Conservation (phyloP, 1,284 basidiomycete genomes). For the Sporisorium reilianum region DNA sequence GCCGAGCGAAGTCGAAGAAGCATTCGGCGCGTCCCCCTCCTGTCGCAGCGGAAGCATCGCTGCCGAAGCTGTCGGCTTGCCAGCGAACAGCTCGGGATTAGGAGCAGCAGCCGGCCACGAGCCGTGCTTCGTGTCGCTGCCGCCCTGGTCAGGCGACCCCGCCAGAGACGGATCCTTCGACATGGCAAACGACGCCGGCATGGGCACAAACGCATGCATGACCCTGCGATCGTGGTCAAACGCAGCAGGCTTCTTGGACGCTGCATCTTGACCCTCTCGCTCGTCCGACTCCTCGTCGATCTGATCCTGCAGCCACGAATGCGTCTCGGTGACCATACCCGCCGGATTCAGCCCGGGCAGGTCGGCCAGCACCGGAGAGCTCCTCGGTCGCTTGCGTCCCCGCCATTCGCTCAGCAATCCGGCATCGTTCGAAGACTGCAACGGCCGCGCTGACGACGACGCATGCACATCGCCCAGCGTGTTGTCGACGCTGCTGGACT, state of each 20-base stretch:
- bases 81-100: conserved; percentile 17
- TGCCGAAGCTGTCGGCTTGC: conserved; percentile 10
- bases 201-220: conserved; percentile 31
- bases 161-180: conserved; percentile 19
- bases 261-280: neutral
- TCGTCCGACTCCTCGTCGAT: conserved; percentile 21
- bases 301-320: conserved; percentile 22
- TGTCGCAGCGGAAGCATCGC: conserved; percentile 10
- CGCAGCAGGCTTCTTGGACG: conserved; percentile 7
- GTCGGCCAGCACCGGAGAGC: conserved; percentile 22
- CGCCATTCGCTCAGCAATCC: conserved; percentile 21
- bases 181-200: conserved; percentile 29
- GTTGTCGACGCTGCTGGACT: neutral
- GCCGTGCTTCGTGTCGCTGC: conserved; percentile 40
- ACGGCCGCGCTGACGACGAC: neutral
- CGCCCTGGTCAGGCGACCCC: conserved; percentile 22
- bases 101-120: conserved; percentile 31
- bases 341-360: conserved; percentile 8
- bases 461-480: neutral
- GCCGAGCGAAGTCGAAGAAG: conserved; percentile 26
- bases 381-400: conserved; percentile 34
- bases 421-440: conserved; percentile 3
- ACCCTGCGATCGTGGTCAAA: conserved; percentile 22
- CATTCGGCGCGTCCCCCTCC: conserved; percentile 12
- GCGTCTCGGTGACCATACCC: conserved; percentile 21